phyloP scores from a whole-genome alignment of 768 basidiomycete species.

The Termitomyces sp. region DNA sequence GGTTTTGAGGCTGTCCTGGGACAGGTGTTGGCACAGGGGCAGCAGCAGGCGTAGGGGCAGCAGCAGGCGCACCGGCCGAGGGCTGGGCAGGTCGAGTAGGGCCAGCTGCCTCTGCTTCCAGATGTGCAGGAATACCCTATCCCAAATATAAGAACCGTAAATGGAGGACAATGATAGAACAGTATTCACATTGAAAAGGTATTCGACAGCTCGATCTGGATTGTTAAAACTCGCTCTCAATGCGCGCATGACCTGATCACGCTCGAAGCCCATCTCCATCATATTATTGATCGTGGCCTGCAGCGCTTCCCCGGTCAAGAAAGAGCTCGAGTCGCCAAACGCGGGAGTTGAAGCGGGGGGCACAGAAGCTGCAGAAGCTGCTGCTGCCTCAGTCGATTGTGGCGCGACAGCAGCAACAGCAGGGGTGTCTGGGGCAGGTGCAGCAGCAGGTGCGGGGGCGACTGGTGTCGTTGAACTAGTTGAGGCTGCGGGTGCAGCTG shows the following conservation, averaged over 20 bases:
- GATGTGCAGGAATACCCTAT: slow-evolving; percentile 79
- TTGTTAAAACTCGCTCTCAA: slow-evolving; percentile 96
- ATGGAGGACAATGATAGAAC: neutral
- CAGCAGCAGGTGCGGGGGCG: slow-evolving; percentile 23
- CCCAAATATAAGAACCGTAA: slow-evolving; percentile 10
- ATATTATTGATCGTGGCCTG: slow-evolving; percentile 80
- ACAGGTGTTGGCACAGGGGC: slow-evolving; percentile 26
- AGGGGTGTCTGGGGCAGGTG: slow-evolving; percentile 21
- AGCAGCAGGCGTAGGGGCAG: slow-evolving; percentile 35
- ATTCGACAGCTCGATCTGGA: slow-evolving; percentile 97
- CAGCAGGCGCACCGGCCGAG: slow-evolving; percentile 31
- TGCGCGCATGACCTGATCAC: slow-evolving; percentile 81
- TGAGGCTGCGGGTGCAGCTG: slow-evolving; percentile 32
- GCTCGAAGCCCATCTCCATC: slow-evolving; percentile 91
- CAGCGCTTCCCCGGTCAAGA: slow-evolving; percentile 74
- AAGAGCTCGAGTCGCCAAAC: slow-evolving; percentile 51
- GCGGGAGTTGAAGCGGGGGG: slow-evolving; percentile 30
- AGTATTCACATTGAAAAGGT: slow-evolving; percentile 79
- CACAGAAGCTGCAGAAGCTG: slow-evolving; percentile 15
- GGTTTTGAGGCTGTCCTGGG: slow-evolving; percentile 66
- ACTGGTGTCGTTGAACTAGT: slow-evolving; percentile 28
- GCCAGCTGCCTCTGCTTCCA: slow-evolving; percentile 49
- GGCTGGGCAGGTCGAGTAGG: slow-evolving; percentile 31
- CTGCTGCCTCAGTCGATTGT: slow-evolving; percentile 21
- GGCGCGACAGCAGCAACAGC: slow-evolving; percentile 22